Conservation (phyloP, 208 protist genomes). For the Leishmania lainsoni region DNA sequence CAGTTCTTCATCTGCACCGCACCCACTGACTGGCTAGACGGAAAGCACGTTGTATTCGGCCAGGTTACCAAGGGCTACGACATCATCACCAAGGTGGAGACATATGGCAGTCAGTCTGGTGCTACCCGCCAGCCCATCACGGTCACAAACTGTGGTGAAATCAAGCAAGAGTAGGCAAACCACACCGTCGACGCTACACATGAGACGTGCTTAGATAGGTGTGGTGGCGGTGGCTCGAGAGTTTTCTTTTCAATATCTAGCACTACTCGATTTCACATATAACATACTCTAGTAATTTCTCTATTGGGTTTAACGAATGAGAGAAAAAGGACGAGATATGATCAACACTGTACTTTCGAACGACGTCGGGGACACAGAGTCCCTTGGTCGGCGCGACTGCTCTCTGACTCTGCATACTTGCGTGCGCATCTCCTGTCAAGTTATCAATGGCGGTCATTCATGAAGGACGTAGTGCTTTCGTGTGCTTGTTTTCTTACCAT, state of each 20-base stretch:
- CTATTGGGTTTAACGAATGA: background rate
- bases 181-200: background rate
- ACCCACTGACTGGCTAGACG: slow-evolving; percentile 83
- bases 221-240: background rate
- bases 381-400: background rate
- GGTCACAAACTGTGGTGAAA: slow-evolving; percentile 78
- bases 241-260: slow-evolving; percentile 10
- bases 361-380: background rate
- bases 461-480: background rate
- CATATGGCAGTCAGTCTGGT: slow-evolving; percentile 70
- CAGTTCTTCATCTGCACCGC: slow-evolving; percentile 94
- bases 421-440: background rate
- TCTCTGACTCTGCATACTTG: background rate
- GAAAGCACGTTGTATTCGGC: slow-evolving; percentile 96
- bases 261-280: slow-evolving; percentile 3
- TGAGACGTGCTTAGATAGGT: background rate
- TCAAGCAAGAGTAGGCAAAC: slow-evolving; percentile 43
- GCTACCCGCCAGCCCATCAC: slow-evolving; percentile 70
- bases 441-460: too few species aligned
- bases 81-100: slow-evolving; percentile 79
- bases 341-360: background rate
- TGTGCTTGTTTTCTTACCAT: background rate
- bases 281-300: slow-evolving; percentile 2
- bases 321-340: background rate
- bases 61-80: slow-evolving; percentile 90